These are phyloP conservation scores for Pleurozium schreberi DNA, from an alignment of 225 moss, liverwort and hornwort species.

Conservation along the genomic window DNA sequence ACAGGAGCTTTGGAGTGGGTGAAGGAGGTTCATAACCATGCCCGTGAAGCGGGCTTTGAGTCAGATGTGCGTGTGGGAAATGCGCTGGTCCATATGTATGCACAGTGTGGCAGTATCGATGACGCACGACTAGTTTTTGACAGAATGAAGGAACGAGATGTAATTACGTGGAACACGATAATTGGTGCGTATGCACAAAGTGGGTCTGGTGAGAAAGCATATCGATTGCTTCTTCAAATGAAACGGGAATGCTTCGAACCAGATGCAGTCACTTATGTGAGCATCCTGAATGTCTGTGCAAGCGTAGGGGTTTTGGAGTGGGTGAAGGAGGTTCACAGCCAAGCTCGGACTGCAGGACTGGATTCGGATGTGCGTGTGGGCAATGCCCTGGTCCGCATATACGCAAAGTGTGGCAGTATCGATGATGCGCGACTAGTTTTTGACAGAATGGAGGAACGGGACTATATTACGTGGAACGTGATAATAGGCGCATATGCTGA, in stretches of 20 bases:
- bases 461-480: neutral
- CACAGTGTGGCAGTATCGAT: neutral
- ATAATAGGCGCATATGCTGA: neutral
- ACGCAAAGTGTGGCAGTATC: neutral
- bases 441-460: neutral
- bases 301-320: neutral
- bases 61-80: neutral
- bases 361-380: neutral
- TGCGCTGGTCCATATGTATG: neutral
- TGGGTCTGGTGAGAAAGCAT: neutral
- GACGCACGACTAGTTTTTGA: neutral
- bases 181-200: neutral
- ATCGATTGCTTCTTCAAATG: neutral
- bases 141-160: neutral
- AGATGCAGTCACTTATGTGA: neutral
- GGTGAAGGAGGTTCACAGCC: neutral
- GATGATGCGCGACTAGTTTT: neutral
- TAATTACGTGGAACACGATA: neutral
- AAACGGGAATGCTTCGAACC: neutral
- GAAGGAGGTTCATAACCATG: neutral
- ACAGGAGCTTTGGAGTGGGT: neutral
- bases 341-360: neutral
- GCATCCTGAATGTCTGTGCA: neutral
- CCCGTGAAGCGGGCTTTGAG: neutral
- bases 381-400: neutral